phyloP scores from a whole-genome alignment of 164 flowering plant genomes.

The Vitis rupestris region DNA sequence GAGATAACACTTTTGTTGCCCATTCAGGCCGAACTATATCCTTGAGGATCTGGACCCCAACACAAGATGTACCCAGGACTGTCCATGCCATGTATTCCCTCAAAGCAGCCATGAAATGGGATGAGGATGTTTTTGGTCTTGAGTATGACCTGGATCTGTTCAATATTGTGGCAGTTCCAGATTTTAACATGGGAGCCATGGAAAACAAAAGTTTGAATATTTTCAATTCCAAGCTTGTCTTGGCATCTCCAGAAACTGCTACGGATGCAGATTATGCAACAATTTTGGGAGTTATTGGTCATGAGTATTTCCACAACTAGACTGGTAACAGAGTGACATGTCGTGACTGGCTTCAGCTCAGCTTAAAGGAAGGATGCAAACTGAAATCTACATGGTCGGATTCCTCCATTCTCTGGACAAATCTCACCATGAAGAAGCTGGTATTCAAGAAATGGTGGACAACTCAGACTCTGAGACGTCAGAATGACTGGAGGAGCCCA shows the following conservation, averaged over 20 bases:
- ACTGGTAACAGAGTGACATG: constrained; percentile 99
- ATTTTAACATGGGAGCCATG: constrained; percentile 99
- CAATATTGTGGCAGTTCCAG: constrained; percentile 95
- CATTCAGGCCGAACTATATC: constrained; percentile 80
- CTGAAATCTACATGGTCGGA: too few species aligned
- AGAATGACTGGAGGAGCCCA: too few species aligned
- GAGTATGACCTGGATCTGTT: constrained; percentile 97
- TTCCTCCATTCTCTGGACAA: too few species aligned
- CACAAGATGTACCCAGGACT: constrained; percentile 87
- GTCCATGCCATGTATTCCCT: constrained; percentile 97
- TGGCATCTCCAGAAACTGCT: constrained; percentile 98
- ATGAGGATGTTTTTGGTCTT: constrained; percentile 95
- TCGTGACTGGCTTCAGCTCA: constrained; percentile 99
- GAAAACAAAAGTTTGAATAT: constrained; percentile 97
- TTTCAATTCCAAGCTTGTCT: constrained; percentile 94
- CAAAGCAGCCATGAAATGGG: constrained; percentile 99
- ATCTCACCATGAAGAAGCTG: too few species aligned
- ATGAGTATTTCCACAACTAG: constrained; percentile 99
- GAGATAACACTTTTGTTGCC: constrained; percentile 83
- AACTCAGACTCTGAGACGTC: too few species aligned
- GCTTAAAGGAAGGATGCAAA: constrained; percentile 33
- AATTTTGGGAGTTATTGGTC: constrained; percentile 96
- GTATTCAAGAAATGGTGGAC: too few species aligned
- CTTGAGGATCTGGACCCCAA: constrained; percentile 90
- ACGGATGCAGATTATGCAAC: constrained; percentile 95